These are phyloP conservation scores for Alternaria viburni DNA, from an alignment of 2,329 filamentous ascomycete species.

Conservation along the genomic window DNA sequence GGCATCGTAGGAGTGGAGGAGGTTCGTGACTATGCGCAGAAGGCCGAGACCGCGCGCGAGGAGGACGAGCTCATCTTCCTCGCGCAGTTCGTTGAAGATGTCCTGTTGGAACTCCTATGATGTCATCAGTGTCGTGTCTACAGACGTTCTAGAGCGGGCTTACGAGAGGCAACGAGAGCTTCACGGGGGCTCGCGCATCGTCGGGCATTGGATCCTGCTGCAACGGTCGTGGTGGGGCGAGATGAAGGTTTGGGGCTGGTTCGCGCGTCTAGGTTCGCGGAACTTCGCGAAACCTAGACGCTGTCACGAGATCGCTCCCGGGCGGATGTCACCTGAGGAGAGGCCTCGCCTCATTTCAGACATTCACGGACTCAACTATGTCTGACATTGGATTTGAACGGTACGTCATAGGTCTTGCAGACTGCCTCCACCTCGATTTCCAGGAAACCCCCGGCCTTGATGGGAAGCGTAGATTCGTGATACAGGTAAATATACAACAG, in stretches of 20 bases:
- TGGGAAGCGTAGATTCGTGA: conserved; percentile 23
- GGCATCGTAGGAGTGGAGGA: conserved; percentile 95
- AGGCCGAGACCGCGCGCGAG: conserved; percentile 91
- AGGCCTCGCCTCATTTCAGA: neutral
- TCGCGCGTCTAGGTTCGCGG: conserved; percentile 20
- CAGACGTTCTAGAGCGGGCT: conserved; percentile 18
- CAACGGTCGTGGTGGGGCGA: conserved; percentile 22
- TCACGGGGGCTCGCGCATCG: conserved; percentile 66
- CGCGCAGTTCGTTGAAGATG: conserved; percentile 74
- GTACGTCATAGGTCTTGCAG: neutral
- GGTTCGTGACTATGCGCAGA: conserved; percentile 89
- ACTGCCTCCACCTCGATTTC: neutral
- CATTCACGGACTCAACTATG: neutral
- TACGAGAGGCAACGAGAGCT: conserved; percentile 79
- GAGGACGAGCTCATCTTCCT: conserved; percentile 92
- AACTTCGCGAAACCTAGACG: conserved; percentile 22
- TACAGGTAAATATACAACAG: conserved; percentile 25
- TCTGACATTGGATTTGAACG: neutral
- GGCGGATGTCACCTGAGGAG: neutral
- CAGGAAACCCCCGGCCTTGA: neutral
- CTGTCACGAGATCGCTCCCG: conserved; percentile 30
- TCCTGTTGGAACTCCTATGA: conserved; percentile 85
- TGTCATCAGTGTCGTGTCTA: conserved; percentile 30
- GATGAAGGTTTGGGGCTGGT: conserved; percentile 18
- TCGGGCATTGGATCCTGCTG: conserved; percentile 43